Evolutionary conservation across 2,329 filamentous ascomycete genomes (phyloP), one percentile per base, ranked within the genome.

Genomic region (Calonectria hawksworthii): DNA sequence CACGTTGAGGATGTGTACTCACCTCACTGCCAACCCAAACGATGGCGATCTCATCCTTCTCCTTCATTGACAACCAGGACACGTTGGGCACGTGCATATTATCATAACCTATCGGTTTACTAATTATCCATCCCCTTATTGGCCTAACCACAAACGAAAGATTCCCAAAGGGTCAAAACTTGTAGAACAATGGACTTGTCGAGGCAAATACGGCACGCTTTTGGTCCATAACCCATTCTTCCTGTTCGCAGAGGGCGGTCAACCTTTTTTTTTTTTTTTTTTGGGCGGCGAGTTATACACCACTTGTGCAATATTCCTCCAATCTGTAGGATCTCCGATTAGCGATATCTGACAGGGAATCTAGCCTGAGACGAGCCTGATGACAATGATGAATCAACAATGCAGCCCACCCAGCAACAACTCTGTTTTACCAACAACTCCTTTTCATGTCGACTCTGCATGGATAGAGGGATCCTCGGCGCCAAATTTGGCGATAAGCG

Each of bases 281-380:
- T 23, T 14, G 2, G 8, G 18, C 21, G 23, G 36, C 10, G n/a
- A 63, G n/a, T 38, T 38, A 7, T 38, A 26, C 56, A 23, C 9
- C 36, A 63, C 26, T 30, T 63, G 36, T 41, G 23, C 36, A 41
- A 41, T 63, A 26, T 41, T 28, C 56, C 34, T 28, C 6, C 34
- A 41, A 30, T 13, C 18, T 18, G 34, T 36, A 41, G 68, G 68
- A 47, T 64, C 52, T 51, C 23, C 66, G 70, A 72, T 68, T 63
- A 63, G 70, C 70, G 70, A 72, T 67, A 38, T 71, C 50, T 30
- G 26, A 50, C 51, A 66, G 51, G 63, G 51, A 67, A 56, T 41
- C 38, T 47, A 36, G 28, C 10, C 70, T 34, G 34, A 59, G 41
- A 32, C 64, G 32, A 36, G 34, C 14, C 30, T 21, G 36, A 26